These are phyloP conservation scores for Leptographium lundbergii DNA, from an alignment of 2,329 filamentous ascomycete genomes.

Conservation along the genomic window DNA sequence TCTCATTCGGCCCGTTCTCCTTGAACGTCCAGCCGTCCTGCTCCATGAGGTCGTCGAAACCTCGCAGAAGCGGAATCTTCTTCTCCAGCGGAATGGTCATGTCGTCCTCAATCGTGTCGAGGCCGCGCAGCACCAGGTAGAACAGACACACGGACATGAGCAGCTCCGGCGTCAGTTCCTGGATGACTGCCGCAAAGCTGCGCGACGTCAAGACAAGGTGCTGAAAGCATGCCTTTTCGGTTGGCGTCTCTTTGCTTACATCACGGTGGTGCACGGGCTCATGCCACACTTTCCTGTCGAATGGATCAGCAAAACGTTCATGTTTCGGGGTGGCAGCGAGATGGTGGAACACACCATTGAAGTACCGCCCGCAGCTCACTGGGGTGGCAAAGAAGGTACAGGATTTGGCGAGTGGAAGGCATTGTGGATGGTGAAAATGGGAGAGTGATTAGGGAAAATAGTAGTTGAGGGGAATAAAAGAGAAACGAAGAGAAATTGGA, in stretches of 20 bases:
- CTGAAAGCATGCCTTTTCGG: constrained; percentile 71
- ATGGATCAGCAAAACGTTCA: not conserved
- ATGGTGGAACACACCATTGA: constrained; percentile 58
- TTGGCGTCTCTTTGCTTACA: constrained; percentile 57
- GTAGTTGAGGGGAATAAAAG: not conserved
- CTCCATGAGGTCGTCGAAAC: constrained; percentile 69
- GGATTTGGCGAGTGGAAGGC: constrained; percentile 36
- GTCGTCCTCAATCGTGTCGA: constrained; percentile 98
- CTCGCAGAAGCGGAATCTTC: constrained; percentile 76
- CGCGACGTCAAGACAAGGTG: constrained; percentile 81
- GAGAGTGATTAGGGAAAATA: not conserved
- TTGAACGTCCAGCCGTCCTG: constrained; percentile 83
- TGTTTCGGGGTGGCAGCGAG: not conserved
- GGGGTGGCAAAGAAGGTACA: constrained; percentile 67
- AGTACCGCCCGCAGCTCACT: constrained; percentile 68
- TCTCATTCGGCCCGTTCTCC: constrained; percentile 80
- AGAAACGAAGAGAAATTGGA: not conserved
- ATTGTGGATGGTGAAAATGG: constrained; percentile 27
- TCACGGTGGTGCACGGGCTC: constrained; percentile 82
- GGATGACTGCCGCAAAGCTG: constrained; percentile 85
- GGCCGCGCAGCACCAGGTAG: constrained; percentile 80
- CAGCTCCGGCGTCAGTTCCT: constrained; percentile 90
- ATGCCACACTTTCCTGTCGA: constrained; percentile 83
- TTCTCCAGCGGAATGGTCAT: constrained; percentile 74
- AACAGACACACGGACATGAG: constrained; percentile 79